Percentiles rank a stretch among this genome's conserved stretches.
Evolutionary conservation across 371 early-diverging fungal species (phyloP).

Genomic region (Mortierella sp.): DNA sequence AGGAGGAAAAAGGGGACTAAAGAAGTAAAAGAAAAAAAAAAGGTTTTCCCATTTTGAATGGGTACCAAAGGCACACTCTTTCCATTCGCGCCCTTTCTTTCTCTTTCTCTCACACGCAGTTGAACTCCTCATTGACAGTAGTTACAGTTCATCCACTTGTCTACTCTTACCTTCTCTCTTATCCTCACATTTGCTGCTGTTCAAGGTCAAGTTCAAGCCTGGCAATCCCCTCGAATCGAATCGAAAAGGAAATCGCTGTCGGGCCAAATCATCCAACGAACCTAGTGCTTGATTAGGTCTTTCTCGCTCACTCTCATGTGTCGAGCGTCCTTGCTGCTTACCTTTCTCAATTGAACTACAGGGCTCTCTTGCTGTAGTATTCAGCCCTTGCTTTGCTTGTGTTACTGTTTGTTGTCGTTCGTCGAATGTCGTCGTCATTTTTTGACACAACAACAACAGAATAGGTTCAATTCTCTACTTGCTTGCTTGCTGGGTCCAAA

Average conservation of each 20-base stretch:
- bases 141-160: not conserved
- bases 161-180: not conserved
- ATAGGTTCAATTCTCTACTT: not conserved
- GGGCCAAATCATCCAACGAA: not conserved
- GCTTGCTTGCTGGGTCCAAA: slow-evolving; percentile 6
- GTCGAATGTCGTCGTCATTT: slow-evolving; percentile 1
- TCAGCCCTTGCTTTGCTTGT: not conserved
- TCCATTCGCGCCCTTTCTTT: not conserved
- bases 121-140: not conserved
- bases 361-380: not conserved
- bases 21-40: not conserved
- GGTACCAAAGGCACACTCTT: not conserved
- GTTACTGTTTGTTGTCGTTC: not conserved
- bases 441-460: not conserved
- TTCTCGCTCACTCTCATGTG: not conserved
- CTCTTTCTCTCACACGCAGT: not conserved
- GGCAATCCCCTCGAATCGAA: not conserved
- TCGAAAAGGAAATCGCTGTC: not conserved
- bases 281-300: slow-evolving; percentile 5
- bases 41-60: not conserved
- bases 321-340: not conserved
- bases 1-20: not conserved
- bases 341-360: not conserved
- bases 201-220: not conserved
- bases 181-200: too few species aligned